These are phyloP conservation scores for Epithele typhae DNA, from an alignment of 768 basidiomycete genomes.

Conservation along the genomic window DNA sequence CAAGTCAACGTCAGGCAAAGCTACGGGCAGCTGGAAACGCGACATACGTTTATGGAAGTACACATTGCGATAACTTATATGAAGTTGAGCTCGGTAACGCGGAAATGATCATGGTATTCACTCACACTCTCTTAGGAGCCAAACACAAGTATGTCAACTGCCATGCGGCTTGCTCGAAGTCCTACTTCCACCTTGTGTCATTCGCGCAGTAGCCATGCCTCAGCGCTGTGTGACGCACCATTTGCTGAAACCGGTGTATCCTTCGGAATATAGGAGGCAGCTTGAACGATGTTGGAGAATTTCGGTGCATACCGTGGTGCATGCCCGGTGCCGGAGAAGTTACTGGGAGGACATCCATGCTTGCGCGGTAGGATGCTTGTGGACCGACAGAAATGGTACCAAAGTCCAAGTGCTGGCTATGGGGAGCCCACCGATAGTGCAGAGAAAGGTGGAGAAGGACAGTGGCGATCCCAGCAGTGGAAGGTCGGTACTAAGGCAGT, in stretches of 20 bases:
- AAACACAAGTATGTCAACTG: constrained; percentile 92
- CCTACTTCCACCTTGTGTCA: constrained; percentile 42
- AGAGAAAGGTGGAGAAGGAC: no score
- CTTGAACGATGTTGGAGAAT: constrained; percentile 39
- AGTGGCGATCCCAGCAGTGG: no score
- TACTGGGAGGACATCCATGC: constrained; percentile 25
- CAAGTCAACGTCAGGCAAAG: constrained; percentile 12
- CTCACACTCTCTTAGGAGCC: constrained; percentile 87
- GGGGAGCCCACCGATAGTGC: no score
- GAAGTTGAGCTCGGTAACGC: no score
- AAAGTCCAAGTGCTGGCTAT: no score
- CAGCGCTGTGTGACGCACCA: constrained; percentile 45
- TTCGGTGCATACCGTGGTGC: constrained; percentile 9
- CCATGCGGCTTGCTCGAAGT: constrained; percentile 96
- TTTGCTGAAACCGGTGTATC: constrained; percentile 78
- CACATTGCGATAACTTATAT: constrained; percentile 81
- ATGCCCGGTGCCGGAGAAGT: constrained; percentile 17
- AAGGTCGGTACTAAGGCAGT: no score
- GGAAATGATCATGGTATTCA: background rate
- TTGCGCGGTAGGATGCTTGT: background rate
- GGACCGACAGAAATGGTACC: background rate
- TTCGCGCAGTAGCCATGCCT: background rate
- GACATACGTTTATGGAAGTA: constrained; percentile 93
- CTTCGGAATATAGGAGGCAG: constrained; percentile 79
- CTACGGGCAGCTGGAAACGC: background rate